A percentile compares a stretch with the other conserved stretches of the same genome.
Evolutionary conservation across 2,329 filamentous ascomycete genomes (phyloP).

Genomic region (Cladobotryum protrusum): DNA sequence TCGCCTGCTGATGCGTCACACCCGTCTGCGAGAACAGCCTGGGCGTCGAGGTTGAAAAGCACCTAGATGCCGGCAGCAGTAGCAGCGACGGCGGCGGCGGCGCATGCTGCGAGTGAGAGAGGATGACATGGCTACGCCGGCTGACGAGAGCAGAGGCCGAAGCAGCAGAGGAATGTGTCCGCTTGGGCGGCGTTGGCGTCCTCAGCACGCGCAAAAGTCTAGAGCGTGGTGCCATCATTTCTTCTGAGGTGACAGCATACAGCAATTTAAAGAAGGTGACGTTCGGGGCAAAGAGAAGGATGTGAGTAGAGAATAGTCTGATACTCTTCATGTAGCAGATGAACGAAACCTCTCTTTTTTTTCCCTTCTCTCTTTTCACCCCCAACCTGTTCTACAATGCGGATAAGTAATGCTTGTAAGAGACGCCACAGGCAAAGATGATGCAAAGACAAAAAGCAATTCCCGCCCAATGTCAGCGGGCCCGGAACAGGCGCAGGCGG

Average conservation of each 20-base stretch:
- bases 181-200: constrained; percentile 5
- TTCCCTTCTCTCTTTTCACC: no score
- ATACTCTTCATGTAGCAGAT: background rate
- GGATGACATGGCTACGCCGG: background rate
- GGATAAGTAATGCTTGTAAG: no score
- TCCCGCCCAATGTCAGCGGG: no score
- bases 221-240: constrained; percentile 16
- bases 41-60: constrained; percentile 25
- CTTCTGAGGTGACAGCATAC: background rate
- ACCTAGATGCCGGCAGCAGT: constrained; percentile 15
- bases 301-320: background rate
- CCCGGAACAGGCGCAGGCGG: background rate
- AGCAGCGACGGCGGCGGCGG: no score
- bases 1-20: constrained; percentile 28
- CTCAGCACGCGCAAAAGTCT: constrained; percentile 15
- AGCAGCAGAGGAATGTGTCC: no score
- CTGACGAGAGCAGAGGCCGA: background rate
- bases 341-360: no score
- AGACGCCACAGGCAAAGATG: no score
- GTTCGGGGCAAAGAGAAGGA: background rate
- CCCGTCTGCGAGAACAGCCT: constrained; percentile 21
- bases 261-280: background rate
- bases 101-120: background rate
- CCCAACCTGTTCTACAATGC: no score
- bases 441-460: no score